Evolutionary conservation across 345 rosid species (phyloP), one percentile per base, ranked within the genome.

Genomic region (Microthlaspi erraticum): DNA sequence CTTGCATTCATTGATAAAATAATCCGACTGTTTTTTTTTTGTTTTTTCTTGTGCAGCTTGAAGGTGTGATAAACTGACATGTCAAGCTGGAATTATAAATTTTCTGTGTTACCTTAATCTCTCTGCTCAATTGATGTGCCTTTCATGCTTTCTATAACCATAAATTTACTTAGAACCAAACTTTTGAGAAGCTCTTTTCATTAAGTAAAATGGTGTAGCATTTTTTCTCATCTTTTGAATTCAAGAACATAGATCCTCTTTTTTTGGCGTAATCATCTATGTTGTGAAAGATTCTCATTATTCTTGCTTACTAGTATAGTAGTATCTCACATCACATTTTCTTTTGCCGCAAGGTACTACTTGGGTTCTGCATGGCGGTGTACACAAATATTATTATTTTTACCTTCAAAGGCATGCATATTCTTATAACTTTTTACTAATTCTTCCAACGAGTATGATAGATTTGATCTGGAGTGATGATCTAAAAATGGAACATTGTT

Each of bases 31-130:
- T 60, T 55, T 4, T 18, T 58, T 32, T n/a, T n/a, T n/a, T n/a
- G n/a, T 7, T 46, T 3, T 7, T 12, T 38, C 5, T 61, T 45
- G 37, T 64, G 60, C 85, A 94, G 97, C 92, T 94, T 78, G 99
- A 94, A 85, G 89, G 90, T 11, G 80, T 88, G 83, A 91, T 94
- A 43, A 87, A 79, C 57, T n/a, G 92, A 88, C 70, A 79, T 91
- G 88, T 88, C 74, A 84, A 83, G 83, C 83, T 94, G 80, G 97
- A 89, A 3, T 94, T 82, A 83, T 5, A 5, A 29, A 1, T n/a
- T n/a, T 5, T 29, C 11, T 53, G 11, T 53, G 58, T 14, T 31
- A 31, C 38, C 38, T 53, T 53, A 10, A 51, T 6, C 54, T 61
- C 18, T 32, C 63, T 60, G n/a, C 23, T 52, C 3, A 29, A 7